phyloP scores from a whole-genome alignment of 192 early-diverging fungal species.

The Phlyctochytrium planicorne region DNA sequence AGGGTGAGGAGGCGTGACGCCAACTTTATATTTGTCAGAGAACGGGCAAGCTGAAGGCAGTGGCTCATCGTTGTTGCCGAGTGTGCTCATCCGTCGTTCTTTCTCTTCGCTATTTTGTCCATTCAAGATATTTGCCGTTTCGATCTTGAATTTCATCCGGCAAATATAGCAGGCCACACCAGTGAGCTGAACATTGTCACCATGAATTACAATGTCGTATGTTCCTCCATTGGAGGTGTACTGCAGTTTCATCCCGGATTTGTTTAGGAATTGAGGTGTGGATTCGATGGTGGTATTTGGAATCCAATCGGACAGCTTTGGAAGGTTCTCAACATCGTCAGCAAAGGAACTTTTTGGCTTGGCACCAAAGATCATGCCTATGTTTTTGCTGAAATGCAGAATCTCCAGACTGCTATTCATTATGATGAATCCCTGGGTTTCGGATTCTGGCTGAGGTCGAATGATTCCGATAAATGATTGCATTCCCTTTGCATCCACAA shows the following conservation, averaged over 20 bases:
- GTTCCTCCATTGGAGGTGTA: background rate
- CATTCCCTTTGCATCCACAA: conserved; percentile 22
- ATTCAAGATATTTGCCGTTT: too few species aligned
- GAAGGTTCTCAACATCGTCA: background rate
- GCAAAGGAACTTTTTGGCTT: background rate
- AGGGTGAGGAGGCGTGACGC: too few species aligned
- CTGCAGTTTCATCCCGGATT: conserved; percentile 1
- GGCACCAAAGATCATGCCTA: background rate
- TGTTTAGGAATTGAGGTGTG: background rate
- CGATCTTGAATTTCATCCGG: conserved; percentile 19
- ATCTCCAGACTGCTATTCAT: conserved; percentile 12
- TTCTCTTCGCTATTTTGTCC: too few species aligned
- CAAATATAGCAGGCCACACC: conserved; percentile 9
- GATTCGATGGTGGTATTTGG: background rate
- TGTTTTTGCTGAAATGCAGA: conserved; percentile 23
- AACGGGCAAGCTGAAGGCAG: too few species aligned
- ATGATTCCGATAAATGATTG: conserved; percentile 33
- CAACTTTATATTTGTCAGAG: too few species aligned
- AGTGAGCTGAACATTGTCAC: conserved; percentile 1
- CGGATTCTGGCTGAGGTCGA: background rate
- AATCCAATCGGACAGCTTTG: background rate
- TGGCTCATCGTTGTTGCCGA: too few species aligned
- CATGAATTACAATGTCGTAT: conserved; percentile 8
- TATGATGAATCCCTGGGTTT: conserved; percentile 28
- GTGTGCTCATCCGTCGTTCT: too few species aligned